Evolutionary conservation across 495 filamentous ascomycete species (phyloP).

Genomic region (Penicillium silybi): DNA sequence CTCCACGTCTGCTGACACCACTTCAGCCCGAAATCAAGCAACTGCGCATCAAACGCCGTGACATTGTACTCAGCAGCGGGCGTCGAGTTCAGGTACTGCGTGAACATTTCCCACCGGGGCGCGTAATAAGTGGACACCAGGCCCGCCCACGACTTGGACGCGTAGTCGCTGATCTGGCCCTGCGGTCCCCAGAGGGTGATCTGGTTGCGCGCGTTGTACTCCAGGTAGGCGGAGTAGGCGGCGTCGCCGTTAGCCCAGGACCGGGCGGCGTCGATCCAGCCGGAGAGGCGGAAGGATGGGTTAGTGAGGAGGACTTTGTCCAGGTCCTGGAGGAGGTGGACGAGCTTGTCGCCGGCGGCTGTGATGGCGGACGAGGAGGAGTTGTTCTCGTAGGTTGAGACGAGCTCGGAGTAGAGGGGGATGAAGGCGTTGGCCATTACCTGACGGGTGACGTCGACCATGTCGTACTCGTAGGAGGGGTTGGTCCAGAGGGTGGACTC

Average conservation of each 20-base stretch:
- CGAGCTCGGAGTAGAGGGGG: constrained; percentile 32
- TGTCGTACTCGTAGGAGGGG: constrained; percentile 44
- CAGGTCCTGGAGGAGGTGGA: constrained; percentile 33
- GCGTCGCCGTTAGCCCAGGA: constrained; percentile 26
- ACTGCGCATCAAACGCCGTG: too few relatives aligned
- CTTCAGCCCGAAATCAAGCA: too few relatives aligned
- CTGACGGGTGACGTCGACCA: constrained; percentile 51
- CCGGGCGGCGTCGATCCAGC: constrained; percentile 41
- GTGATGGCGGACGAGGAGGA: constrained; percentile 14
- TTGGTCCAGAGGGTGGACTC: constrained; percentile 42
- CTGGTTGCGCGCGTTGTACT: constrained; percentile 52
- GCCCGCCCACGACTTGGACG: constrained; percentile 47
- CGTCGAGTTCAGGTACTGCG: constrained; percentile 39
- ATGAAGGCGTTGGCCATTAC: constrained; percentile 47
- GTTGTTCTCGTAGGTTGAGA: constrained; percentile 31
- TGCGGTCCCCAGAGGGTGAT: constrained; percentile 52
- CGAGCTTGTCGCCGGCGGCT: constrained; percentile 24
- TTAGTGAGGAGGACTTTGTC: constrained; percentile 45
- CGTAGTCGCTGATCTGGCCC: constrained; percentile 50
- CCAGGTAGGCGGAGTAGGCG: constrained; percentile 34
- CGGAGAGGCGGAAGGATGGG: constrained; percentile 39
- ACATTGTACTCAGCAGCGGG: constrained; percentile 27
- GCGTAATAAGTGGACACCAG: constrained; percentile 47
- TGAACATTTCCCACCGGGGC: constrained; percentile 46
- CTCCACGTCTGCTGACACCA: too few relatives aligned